phyloP scores from a whole-genome alignment of 2,329 filamentous ascomycete genomes.

The Exophiala sp. region DNA sequence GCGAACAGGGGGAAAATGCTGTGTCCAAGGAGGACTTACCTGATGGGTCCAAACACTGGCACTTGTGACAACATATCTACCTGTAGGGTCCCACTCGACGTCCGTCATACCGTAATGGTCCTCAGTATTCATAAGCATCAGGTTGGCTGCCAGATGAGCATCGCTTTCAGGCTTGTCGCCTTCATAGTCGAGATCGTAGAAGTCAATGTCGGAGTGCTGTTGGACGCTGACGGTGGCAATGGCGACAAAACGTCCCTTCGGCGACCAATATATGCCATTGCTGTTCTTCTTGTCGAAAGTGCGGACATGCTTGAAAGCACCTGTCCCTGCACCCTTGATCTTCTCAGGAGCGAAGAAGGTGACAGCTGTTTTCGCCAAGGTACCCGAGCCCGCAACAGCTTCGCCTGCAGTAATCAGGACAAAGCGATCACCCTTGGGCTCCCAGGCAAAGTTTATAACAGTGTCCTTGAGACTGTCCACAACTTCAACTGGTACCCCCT shows the following conservation, averaged over 20 bases:
- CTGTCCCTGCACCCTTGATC: slow-evolving; percentile 65
- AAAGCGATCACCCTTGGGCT: slow-evolving; percentile 95
- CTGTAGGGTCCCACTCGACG: slow-evolving; percentile 95
- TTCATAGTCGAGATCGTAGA: slow-evolving; percentile 96
- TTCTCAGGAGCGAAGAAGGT: slow-evolving; percentile 97
- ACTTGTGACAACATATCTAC: slow-evolving; percentile 87
- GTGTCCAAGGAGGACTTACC: slow-evolving; percentile 51
- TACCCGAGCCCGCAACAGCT: slow-evolving; percentile 67
- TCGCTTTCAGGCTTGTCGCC: slow-evolving; percentile 89
- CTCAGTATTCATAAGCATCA: slow-evolving; percentile 86
- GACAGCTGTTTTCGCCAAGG: slow-evolving; percentile 87
- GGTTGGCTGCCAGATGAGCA: slow-evolving; percentile 89
- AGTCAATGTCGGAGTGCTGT: slow-evolving; percentile 92
- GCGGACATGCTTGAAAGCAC: slow-evolving; percentile 93
- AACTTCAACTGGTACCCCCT: slow-evolving; percentile 96
- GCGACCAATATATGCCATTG: slow-evolving; percentile 99
- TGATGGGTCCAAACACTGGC: slow-evolving; percentile 93
- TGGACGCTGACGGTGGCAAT: slow-evolving; percentile 88
- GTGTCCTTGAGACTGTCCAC: slow-evolving; percentile 97
- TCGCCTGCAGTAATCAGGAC: slow-evolving; percentile 94
- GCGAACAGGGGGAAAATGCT: not conserved
- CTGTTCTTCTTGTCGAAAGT: slow-evolving; percentile 99
- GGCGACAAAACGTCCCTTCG: slow-evolving; percentile 88
- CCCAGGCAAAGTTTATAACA: slow-evolving; percentile 99
- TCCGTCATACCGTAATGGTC: slow-evolving; percentile 98